Percentiles rank a stretch among this genome's conserved stretches.
Evolutionary conservation across 306 rosid species (phyloP).

Genomic region (Carpinus fangiana): DNA sequence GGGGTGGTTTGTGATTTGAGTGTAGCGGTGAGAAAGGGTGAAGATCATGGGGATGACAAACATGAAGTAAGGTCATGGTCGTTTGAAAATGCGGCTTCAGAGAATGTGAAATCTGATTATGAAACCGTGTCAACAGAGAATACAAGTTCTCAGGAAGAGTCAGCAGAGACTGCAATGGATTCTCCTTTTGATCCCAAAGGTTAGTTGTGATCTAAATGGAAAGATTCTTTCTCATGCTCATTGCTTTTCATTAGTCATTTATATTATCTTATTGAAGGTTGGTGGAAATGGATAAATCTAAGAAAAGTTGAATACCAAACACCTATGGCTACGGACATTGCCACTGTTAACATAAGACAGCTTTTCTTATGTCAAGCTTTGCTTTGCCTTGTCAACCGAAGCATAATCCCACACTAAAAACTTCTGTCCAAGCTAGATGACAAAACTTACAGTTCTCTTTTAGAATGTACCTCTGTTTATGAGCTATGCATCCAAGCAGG

Average conservation of each 20-base stretch:
- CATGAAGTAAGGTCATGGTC: not conserved
- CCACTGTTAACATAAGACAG: not conserved
- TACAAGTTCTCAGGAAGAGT: not conserved
- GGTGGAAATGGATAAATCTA: not conserved
- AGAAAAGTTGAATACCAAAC: not conserved
- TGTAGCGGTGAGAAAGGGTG: not conserved
- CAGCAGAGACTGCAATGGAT: not conserved
- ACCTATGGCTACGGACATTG: not conserved
- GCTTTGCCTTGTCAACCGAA: no score
- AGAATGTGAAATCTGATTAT: not conserved
- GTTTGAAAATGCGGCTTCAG: not conserved
- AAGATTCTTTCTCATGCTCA: not conserved
- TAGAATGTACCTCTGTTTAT: no score
- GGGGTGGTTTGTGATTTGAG: slow-evolving; percentile 1
- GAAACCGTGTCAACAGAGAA: not conserved
- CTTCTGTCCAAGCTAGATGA: no score
- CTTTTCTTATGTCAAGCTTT: not conserved
- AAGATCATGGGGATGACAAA: not conserved
- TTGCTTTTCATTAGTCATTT: not conserved
- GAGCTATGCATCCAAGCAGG: not conserved
- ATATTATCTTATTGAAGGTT: not conserved
- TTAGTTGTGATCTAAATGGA: not conserved
- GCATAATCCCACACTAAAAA: no score
- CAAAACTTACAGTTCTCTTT: no score
- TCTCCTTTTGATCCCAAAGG: not conserved